A percentile compares a stretch with the other conserved stretches of the same genome.
Evolutionary conservation across 371 early-diverging fungal genomes (phyloP).

Genomic region (Sporodiniella umbellata): DNA sequence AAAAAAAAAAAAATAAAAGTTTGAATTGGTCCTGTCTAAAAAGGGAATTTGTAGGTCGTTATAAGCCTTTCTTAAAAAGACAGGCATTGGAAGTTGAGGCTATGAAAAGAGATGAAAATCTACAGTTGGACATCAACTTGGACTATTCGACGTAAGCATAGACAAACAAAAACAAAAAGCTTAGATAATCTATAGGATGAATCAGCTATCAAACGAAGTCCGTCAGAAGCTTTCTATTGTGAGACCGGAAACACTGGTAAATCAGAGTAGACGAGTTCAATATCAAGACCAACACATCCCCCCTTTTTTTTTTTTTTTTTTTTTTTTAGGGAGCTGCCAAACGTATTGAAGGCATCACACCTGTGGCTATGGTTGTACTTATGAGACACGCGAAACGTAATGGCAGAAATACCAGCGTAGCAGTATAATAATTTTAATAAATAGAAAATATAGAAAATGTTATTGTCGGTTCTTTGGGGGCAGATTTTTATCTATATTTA

Average conservation of each 20-base stretch:
- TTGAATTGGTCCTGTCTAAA: background rate
- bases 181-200: conserved; percentile 33
- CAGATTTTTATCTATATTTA: no score
- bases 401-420: background rate
- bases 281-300: background rate
- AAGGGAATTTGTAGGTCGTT: conserved; percentile 47
- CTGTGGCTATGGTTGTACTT: conserved; percentile 70
- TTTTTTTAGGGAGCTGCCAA: conserved; percentile 69
- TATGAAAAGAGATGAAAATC: conserved; percentile 67
- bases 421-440: no score
- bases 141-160: conserved; percentile 59
- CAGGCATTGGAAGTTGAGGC: conserved; percentile 62
- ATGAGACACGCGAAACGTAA: conserved; percentile 56
- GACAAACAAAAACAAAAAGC: background rate
- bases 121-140: conserved; percentile 60
- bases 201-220: conserved; percentile 70
- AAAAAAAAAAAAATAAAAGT: background rate
- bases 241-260: conserved; percentile 75
- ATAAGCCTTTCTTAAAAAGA: conserved; percentile 67
- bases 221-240: conserved; percentile 61
- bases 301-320: no score
- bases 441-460: no score
- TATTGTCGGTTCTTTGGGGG: no score
- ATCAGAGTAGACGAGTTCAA: no score
- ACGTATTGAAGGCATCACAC: conserved; percentile 83